Evolutionary conservation across 805 yeast species (phyloP), one percentile per base, ranked within the genome.

Genomic region (Yarrowia alimentaria): DNA sequence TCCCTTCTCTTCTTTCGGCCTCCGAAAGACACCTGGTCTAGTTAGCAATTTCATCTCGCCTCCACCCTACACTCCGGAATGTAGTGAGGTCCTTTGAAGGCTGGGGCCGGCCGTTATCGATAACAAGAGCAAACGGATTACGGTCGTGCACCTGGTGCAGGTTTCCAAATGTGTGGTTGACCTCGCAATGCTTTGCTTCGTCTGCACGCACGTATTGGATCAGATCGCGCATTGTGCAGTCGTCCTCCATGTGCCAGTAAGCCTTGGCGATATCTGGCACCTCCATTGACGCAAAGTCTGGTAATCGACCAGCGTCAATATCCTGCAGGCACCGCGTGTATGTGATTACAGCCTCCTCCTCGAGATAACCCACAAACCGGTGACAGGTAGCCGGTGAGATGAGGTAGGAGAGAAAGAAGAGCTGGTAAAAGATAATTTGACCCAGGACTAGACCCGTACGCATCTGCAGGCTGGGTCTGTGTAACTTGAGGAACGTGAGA

Each of bases 161-260:
- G 58, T 81, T 82, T 13, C 85, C 89, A 61, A 82, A 74, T 0
- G 89, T 83, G 59, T 83, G 90, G 65, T 83, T 83, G 21, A 83
- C 89, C 60, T 83, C 90, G 64, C 89, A 73, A 61, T 83, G 89
- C 62, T 83, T 83, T 24, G 87, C 82, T 63, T 83, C 90, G 60
- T 83, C 90, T 1, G 90, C 90, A 54, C 89, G 73, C 22, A 83
- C 70, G 56, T 79, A 73, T 52, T 73, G 71, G 38, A 83, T 68
- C 60, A 83, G 70, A 56, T 83, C 87, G 53, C 71, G 70, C 65
- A 83, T 75, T 2, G 78, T 68, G 24, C 83, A 71, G 19, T 77
- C 60, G 19, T 73, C 74, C 29, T 59, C 59, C 68, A 83, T 69
- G 11, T 76, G 72, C 86, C 87, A 83, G 65, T 83, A 83, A 53